A percentile compares a stretch with the other conserved stretches of the same genome.
Conservation (phyloP, 1,284 basidiomycete species). For the Trametes hirsuta region DNA sequence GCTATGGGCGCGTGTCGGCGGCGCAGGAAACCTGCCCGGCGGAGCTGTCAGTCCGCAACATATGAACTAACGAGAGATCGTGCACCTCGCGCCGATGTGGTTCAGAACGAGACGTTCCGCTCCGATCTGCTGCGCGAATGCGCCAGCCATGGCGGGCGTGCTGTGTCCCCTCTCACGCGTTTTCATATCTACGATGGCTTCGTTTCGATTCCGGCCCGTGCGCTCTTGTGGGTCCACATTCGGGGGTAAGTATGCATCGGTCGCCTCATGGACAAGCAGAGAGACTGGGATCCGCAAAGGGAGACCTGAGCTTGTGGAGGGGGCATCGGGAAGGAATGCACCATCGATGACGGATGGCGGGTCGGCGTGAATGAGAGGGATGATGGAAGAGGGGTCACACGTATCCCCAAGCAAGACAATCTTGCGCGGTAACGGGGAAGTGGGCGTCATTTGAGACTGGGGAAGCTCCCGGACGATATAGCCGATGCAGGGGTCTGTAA, state of each 20-base stretch:
- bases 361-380: slow-evolving; percentile 50
- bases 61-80: slow-evolving; percentile 25
- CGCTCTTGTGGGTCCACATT: slow-evolving; percentile 49
- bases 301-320: background rate
- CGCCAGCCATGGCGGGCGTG: slow-evolving; percentile 81
- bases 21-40: slow-evolving; percentile 41
- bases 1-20: slow-evolving; percentile 37
- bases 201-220: slow-evolving; percentile 43
- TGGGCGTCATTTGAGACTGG: slow-evolving; percentile 37
- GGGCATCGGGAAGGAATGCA: no score
- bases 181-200: slow-evolving; percentile 55
- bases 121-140: slow-evolving; percentile 68
- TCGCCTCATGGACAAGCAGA: slow-evolving; percentile 82
- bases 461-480: slow-evolving; percentile 75
- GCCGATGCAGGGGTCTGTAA: slow-evolving; percentile 79
- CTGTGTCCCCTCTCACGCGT: slow-evolving; percentile 78
- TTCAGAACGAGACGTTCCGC: slow-evolving; percentile 78
- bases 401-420: slow-evolving; percentile 68
- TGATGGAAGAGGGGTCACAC: slow-evolving; percentile 60
- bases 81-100: slow-evolving; percentile 78
- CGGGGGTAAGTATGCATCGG: slow-evolving; percentile 76
- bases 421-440: slow-evolving; percentile 46
- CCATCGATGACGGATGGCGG: background rate
- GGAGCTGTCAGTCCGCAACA: slow-evolving; percentile 25
- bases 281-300: slow-evolving; percentile 23